Base-by-base conservation (phyloP, 345 rosid genomes). In the Raphanus sativus region DNA sequence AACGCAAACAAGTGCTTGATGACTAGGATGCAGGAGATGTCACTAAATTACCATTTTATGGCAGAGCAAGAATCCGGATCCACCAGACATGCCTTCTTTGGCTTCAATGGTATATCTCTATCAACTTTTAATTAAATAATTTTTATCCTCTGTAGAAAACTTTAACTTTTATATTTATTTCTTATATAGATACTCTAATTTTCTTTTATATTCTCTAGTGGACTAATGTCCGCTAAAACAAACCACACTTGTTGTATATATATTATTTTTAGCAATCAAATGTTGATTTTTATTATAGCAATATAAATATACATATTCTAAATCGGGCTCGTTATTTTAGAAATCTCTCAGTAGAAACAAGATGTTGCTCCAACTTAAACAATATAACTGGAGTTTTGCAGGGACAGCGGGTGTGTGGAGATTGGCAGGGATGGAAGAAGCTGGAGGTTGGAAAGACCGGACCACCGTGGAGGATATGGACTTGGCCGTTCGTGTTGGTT, bases 381-480 rank as follows among this genome's bases (percentile, higher is more conserved):
- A 25, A 3, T 10, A 28, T 28, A 38, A 30, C 25, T 32, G 54
- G 67, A 42, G 13, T 17, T 45, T 8, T 28, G 4, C 66, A 95
- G 99, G 99, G 58, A 95, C 99, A 2, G 98, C 97, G 13, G 98
- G 98, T 6, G 90, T 95, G 30, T 95, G 99, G 99, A 91, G 99
- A 81, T 85, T 93, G 70, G 97, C 89, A 3, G 97, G 98, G 8
- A 89, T 95, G 77, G 90, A 92, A 67, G 98, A 95, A 81, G 99
- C 99, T 1, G 99, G 99, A 8, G 98, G 99, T 1, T 95, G 99
- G 99, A 93, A 95, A 76, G 99, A 91, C 69, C 79, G 99, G 64
- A 95, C 99, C 50, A 95, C 99, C 0, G 98, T 95, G 17, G 99
- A 95, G 79, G 99, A 95, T 75, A 95, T 95, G 99, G 99, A 95